Evolutionary conservation across 371 early-diverging fungal species (phyloP).

Genomic region (Lichtheimia corymbifera): DNA sequence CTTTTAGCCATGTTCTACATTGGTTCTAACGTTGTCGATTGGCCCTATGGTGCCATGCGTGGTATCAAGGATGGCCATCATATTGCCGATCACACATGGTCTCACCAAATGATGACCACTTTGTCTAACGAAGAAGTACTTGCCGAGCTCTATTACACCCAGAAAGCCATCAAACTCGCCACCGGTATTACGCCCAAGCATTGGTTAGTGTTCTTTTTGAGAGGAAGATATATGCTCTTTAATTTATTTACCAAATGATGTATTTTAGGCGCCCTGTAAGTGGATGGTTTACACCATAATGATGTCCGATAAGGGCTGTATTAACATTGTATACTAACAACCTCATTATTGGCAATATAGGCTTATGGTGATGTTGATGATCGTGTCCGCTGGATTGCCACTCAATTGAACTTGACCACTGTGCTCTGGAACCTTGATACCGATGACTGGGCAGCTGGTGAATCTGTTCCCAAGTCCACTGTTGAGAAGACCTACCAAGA

Average conservation of each 20-base stretch:
- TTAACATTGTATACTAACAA: not conserved
- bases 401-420: conserved; percentile 52
- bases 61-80: conserved; percentile 63
- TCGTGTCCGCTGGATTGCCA: conserved; percentile 63
- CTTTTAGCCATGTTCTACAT: conserved; percentile 61
- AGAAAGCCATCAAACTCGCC: conserved; percentile 57
- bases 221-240: no score
- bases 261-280: conserved; percentile 36
- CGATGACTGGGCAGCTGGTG: conserved; percentile 57
- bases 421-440: conserved; percentile 55
- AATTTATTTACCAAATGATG: no score
- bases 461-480: conserved; percentile 25
- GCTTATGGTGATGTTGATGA: conserved; percentile 67
- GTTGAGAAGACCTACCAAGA: conserved; percentile 39
- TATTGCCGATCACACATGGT: conserved; percentile 76
- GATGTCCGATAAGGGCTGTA: not conserved
- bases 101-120: conserved; percentile 65
- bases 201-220: conserved; percentile 15
- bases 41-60: conserved; percentile 54
- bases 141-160: conserved; percentile 73
- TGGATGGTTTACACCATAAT: not conserved
- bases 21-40: conserved; percentile 62
- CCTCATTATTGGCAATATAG: not conserved
- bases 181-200: conserved; percentile 49
- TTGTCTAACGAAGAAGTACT: conserved; percentile 68